phyloP scores from a whole-genome alignment of 352 stramenopile genomes.

The Poterioochromonas sp. region DNA sequence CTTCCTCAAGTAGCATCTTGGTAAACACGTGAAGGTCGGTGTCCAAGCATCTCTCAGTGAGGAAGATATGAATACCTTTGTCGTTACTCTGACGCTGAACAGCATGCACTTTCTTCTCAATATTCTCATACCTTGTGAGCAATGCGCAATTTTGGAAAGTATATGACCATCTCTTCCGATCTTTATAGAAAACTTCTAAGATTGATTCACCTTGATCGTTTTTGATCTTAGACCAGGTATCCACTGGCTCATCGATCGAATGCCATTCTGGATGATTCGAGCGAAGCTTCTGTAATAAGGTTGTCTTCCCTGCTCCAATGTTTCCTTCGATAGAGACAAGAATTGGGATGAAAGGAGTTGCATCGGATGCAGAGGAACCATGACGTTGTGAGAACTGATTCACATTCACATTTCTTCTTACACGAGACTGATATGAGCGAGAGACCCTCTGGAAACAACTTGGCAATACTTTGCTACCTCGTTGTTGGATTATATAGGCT shows the following conservation, averaged over 20 bases:
- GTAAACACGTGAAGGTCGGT: constrained; percentile 14
- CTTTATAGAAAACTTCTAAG: constrained; percentile 19
- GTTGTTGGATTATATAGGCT: too few relatives aligned
- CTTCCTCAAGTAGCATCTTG: constrained; percentile 11
- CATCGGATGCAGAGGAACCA: too few relatives aligned
- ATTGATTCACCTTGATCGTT: constrained; percentile 25
- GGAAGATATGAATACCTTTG: background rate
- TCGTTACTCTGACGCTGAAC: background rate
- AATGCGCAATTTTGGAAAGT: constrained; percentile 30
- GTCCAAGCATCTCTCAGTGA: constrained; percentile 20
- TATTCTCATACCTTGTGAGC: background rate
- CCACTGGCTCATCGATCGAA: constrained; percentile 14
- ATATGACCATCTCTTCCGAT: constrained; percentile 14
- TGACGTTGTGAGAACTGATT: too few relatives aligned
- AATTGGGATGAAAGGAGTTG: background rate
- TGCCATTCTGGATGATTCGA: background rate
- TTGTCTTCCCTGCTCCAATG: constrained; percentile 24
- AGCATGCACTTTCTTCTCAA: background rate
- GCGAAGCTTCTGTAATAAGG: constrained; percentile 3
- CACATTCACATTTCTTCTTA: too few relatives aligned
- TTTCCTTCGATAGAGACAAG: constrained; percentile 19
- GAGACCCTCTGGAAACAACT: too few relatives aligned
- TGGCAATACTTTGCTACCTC: too few relatives aligned
- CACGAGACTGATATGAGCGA: too few relatives aligned
- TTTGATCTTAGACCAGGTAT: background rate